phyloP scores from a whole-genome alignment of 2,329 filamentous ascomycete genomes.

The Pyricularia sp. region DNA sequence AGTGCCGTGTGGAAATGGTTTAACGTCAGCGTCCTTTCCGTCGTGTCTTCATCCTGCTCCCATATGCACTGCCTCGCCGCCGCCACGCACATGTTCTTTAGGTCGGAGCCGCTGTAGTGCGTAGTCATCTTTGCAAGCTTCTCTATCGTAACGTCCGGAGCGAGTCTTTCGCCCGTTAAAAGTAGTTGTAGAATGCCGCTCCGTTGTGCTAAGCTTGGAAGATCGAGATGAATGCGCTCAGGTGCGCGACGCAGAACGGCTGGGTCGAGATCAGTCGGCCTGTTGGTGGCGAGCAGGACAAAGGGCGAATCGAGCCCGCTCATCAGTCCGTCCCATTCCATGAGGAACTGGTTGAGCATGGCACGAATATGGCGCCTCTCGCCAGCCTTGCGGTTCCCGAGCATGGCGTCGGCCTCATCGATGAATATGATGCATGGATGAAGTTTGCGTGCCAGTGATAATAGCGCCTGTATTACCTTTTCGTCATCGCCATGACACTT shows the following conservation, averaged over 20 bases:
- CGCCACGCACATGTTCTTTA: constrained; percentile 35
- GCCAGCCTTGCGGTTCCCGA: constrained; percentile 3
- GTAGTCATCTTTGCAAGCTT: constrained; percentile 29
- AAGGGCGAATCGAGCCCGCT: constrained; percentile 8
- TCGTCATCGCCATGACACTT: constrained; percentile 14
- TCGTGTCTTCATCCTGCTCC: constrained; percentile 2
- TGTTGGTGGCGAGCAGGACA: constrained; percentile 17
- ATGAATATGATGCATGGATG: constrained; percentile 17
- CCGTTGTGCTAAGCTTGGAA: constrained; percentile 30
- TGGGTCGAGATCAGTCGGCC: constrained; percentile 20
- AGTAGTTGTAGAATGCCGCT: constrained; percentile 33
- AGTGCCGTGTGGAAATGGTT: background rate
- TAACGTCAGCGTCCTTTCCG: background rate
- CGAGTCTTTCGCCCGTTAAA: constrained; percentile 29
- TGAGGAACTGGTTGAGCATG: constrained; percentile 15
- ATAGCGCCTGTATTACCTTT: constrained; percentile 15
- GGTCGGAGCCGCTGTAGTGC: constrained; percentile 36
- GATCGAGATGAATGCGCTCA: constrained; percentile 31
- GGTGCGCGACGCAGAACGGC: constrained; percentile 37
- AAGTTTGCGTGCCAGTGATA: constrained; percentile 13
- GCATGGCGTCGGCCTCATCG: constrained; percentile 14
- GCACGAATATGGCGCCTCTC: constrained; percentile 1
- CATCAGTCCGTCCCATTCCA: constrained; percentile 14
- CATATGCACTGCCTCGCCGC: constrained; percentile 32
- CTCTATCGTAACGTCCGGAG: constrained; percentile 31